phyloP scores from a whole-genome alignment of 768 basidiomycete species.

The Tephrocybe sp. region DNA sequence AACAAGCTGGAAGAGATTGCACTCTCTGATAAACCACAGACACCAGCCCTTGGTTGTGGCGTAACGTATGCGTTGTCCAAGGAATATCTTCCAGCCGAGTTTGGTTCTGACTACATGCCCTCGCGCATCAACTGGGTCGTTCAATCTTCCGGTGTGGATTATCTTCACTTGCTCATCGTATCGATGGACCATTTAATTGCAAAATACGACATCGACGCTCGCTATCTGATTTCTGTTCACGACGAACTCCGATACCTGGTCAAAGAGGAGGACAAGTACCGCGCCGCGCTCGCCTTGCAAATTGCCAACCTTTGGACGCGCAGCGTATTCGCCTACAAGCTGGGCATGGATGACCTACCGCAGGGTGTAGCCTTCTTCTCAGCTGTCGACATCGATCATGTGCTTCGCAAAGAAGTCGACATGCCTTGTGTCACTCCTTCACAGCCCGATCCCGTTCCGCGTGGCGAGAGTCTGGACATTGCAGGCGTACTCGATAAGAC shows the following conservation, averaged over 20 bases:
- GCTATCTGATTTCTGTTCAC: slow-evolving; percentile 95
- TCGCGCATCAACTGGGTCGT: slow-evolving; percentile 99
- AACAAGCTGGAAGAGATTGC: slow-evolving; percentile 98
- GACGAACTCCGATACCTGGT: slow-evolving; percentile 96
- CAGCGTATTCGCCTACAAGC: slow-evolving; percentile 80
- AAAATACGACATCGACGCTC: slow-evolving; percentile 81
- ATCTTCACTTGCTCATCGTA: slow-evolving; percentile 93
- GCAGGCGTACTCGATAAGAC: slow-evolving; percentile 61
- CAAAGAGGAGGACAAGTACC: slow-evolving; percentile 82
- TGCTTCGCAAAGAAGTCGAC: slow-evolving; percentile 92
- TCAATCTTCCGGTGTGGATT: slow-evolving; percentile 97
- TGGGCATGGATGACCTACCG: slow-evolving; percentile 96
- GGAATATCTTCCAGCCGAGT: slow-evolving; percentile 76
- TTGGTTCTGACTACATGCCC: slow-evolving; percentile 88
- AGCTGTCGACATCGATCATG: slow-evolving; percentile 88
- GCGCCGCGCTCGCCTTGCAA: slow-evolving; percentile 89
- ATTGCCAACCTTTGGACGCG: slow-evolving; percentile 96
- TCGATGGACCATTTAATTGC: slow-evolving; percentile 86
- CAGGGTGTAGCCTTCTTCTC: slow-evolving; percentile 97
- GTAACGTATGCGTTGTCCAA: slow-evolving; percentile 93
- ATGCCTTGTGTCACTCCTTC: slow-evolving; percentile 96
- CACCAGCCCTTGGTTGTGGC: slow-evolving; percentile 92
- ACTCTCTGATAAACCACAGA: slow-evolving; percentile 78
- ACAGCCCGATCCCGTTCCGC: slow-evolving; percentile 74
- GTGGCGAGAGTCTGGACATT: slow-evolving; percentile 88